Evolutionary conservation across 2,329 filamentous ascomycete species (phyloP).

Genomic region (Colletotrichum sp.): DNA sequence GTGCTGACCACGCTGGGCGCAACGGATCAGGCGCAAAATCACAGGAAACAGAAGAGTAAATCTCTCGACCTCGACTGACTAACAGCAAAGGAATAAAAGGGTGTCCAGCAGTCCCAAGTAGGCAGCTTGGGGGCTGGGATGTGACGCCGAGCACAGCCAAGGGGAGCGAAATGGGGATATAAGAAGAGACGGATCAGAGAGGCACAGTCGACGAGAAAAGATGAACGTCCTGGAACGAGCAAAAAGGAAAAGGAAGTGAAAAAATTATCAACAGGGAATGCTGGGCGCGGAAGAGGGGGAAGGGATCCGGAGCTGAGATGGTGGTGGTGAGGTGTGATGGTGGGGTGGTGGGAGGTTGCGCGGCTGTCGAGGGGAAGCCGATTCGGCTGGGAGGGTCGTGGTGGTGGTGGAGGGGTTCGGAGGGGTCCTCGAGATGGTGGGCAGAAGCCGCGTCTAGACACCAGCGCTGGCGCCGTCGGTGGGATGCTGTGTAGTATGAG

Average conservation of each 20-base stretch:
- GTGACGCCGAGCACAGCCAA: background rate
- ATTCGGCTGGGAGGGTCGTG: slow-evolving; percentile 16
- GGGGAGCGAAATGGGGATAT: background rate
- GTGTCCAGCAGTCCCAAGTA: background rate
- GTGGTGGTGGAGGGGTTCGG: slow-evolving; percentile 19
- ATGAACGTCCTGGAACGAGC: background rate
- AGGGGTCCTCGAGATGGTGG: slow-evolving; percentile 13
- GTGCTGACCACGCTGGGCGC: slow-evolving; percentile 21
- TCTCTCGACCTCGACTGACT: background rate
- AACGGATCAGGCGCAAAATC: background rate
- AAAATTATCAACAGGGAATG: background rate
- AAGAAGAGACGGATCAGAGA: background rate
- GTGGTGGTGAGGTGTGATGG: slow-evolving; percentile 10
- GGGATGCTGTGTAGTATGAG: background rate
- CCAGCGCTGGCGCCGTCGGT: background rate
- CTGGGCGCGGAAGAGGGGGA: slow-evolving; percentile 15
- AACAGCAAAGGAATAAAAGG: background rate
- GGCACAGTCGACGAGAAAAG: slow-evolving; percentile 2
- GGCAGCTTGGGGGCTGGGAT: background rate
- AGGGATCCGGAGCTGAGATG: slow-evolving; percentile 4
- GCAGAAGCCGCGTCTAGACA: slow-evolving; percentile 12
- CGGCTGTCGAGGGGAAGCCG: slow-evolving; percentile 23
- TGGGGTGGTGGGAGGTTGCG: slow-evolving; percentile 21
- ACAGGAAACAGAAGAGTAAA: background rate
- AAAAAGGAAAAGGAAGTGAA: background rate